A percentile compares a stretch with the other conserved stretches of the same genome.
Evolutionary conservation across 305 asterid genomes (phyloP).

Genomic region (Fraxinus floribunda): DNA sequence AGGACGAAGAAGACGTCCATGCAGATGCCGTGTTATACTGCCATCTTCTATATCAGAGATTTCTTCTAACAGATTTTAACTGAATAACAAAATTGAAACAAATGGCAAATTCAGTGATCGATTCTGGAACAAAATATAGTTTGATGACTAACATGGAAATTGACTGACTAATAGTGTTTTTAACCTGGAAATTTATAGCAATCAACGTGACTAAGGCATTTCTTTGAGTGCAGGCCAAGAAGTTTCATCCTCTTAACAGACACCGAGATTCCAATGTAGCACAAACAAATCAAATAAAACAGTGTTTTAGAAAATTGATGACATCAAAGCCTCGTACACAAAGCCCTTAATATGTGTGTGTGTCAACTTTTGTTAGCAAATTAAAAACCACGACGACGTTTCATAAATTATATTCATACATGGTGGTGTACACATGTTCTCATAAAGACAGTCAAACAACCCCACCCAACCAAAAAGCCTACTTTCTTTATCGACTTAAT

Average conservation of each 20-base stretch:
- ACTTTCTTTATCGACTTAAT: neutral
- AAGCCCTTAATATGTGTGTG: neutral
- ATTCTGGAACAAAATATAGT: neutral
- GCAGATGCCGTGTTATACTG: neutral
- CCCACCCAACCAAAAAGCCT: neutral
- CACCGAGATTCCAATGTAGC: neutral
- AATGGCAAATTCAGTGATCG: neutral
- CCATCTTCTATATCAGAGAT: neutral
- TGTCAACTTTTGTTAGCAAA: neutral
- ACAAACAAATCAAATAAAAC: neutral
- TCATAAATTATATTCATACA: neutral
- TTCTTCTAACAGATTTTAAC: neutral
- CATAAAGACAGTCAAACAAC: neutral
- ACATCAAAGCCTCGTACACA: neutral
- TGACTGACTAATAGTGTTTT: neutral
- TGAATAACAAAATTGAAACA: neutral
- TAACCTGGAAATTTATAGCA: neutral
- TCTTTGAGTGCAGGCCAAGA: neutral
- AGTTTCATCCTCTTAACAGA: neutral
- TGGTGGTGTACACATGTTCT: neutral
- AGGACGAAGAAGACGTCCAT: neutral
- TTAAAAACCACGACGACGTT: neutral
- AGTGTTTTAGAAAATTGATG: neutral
- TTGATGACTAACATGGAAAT: neutral
- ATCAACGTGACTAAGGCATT: neutral